These are phyloP conservation scores for Silene conica DNA, from an alignment of 148 eudicot species.

Conservation along the genomic window DNA sequence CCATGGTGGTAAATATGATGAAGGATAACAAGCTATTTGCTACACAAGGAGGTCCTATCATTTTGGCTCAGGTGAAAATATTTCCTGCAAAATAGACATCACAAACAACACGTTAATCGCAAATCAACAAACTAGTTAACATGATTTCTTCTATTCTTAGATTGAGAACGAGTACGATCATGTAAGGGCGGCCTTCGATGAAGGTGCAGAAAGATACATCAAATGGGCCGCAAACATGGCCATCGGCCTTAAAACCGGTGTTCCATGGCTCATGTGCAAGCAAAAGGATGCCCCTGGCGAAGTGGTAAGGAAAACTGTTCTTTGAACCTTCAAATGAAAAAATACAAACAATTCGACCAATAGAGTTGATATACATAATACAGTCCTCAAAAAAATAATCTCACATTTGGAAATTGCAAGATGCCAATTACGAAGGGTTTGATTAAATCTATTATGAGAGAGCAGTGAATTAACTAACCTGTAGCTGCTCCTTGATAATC, in stretches of 20 bases:
- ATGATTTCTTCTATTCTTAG: slow-evolving; percentile 26
- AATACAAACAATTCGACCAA: background rate
- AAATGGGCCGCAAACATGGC: slow-evolving; percentile 87
- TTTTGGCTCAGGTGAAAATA: slow-evolving; percentile 63
- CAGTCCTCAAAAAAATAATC: too few relatives aligned
- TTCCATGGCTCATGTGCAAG: slow-evolving; percentile 98
- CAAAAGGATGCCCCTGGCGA: slow-evolving; percentile 90
- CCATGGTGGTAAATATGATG: slow-evolving; percentile 66
- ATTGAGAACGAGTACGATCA: slow-evolving; percentile 88
- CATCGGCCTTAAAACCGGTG: slow-evolving; percentile 57
- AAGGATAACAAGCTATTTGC: slow-evolving; percentile 62
- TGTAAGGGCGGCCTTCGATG: slow-evolving; percentile 41
- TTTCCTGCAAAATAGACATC: background rate
- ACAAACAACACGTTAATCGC: background rate
- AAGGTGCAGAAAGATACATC: slow-evolving; percentile 53
- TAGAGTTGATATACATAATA: too few relatives aligned
- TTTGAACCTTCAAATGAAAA: background rate
- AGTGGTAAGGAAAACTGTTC: slow-evolving; percentile 37
- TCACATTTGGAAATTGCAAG: too few relatives aligned
- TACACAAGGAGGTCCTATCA: slow-evolving; percentile 90
- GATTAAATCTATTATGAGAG: too few relatives aligned
- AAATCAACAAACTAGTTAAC: background rate
- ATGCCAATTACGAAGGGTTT: too few relatives aligned
- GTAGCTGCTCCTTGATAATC: too few relatives aligned
- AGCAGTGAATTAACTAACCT: too few relatives aligned